Evolutionary conservation across 306 rosid species (phyloP), one percentile per base, ranked within the genome.

Genomic region (Quillaja saponaria): DNA sequence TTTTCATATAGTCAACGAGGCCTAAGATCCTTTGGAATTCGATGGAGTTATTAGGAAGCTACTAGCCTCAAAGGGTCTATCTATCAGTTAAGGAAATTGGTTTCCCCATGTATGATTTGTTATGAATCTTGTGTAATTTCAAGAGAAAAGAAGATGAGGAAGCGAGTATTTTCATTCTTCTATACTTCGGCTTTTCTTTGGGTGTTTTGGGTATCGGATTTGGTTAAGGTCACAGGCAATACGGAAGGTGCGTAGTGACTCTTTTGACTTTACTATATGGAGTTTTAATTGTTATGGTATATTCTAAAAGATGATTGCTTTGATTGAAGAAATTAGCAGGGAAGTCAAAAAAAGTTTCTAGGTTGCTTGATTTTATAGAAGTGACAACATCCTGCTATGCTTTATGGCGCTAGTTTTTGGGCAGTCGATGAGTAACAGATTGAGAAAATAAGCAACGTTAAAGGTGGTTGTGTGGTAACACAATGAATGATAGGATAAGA

Each of bases 221-320:
- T 86, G 49, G 64, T 84, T 8, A 68, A 72, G 64, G 80, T 73
- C 19, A 69, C 88, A 69, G 81, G 80, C 39, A 86, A 84, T 80
- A 67, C 80, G 8, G 95, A 89, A 84, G 96, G 96, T 89, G 70
- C 56, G 85, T 80, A 67, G 12, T 63, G 56, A 61, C 73, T 21
- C 66, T 71, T 63, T 37, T 54, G 34, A 20, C 35, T 13, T 41
- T 44, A 15, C 63, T 41, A 2, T 19, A 4, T 54, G 13, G 20
- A 15, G 37, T 64, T 59, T 73, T 71, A 10, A 34, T 55, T 61
- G 55, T 66, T 38, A 44, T 62, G 51, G 48, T 66, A 48, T 66
- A n/a, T 61, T 18, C 28, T 45, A 2, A 31, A 48, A 31, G 44
- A 48, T 55, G 14, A 47, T 9, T 75, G 49, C 50, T 67, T 62